Conservation (phyloP, 805 yeast genomes). For the Candida germanica region DNA sequence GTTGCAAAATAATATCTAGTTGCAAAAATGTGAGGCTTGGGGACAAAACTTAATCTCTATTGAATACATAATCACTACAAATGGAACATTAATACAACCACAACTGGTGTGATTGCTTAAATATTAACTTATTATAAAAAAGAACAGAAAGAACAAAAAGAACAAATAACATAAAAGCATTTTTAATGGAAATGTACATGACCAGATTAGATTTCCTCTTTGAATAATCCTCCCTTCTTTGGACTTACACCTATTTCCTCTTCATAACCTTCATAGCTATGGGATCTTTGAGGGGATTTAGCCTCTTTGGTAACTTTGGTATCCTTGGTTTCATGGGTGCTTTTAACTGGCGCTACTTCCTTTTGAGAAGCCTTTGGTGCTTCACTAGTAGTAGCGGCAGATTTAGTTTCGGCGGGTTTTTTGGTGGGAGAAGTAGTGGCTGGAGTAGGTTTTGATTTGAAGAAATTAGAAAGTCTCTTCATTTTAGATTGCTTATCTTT, state of each 20-base stretch:
- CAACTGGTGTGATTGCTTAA: background rate
- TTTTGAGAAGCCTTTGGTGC: too few species aligned
- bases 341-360: too few species aligned
- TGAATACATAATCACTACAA: background rate
- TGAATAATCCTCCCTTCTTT: slow-evolving; percentile 37
- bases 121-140: background rate
- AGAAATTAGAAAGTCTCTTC: slow-evolving; percentile 13
- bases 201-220: slow-evolving; percentile 34
- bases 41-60: too few species aligned
- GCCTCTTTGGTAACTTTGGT: slow-evolving; percentile 5
- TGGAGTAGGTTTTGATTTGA: slow-evolving; percentile 9
- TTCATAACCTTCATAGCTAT: slow-evolving; percentile 17
- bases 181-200: background rate
- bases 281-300: slow-evolving; percentile 10
- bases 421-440: slow-evolving; percentile 1
- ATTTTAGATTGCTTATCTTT: slow-evolving; percentile 9
- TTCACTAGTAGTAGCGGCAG: background rate
- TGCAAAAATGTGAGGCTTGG: too few species aligned
- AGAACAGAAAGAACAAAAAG: slow-evolving; percentile 1
- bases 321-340: slow-evolving; percentile 1
- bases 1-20: slow-evolving; percentile 9
- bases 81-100: background rate
- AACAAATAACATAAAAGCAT: background rate
- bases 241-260: slow-evolving; percentile 27
- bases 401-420: background rate